phyloP scores from a whole-genome alignment of 1,139 yeast genomes.

The Blastobotrys serpentis region DNA sequence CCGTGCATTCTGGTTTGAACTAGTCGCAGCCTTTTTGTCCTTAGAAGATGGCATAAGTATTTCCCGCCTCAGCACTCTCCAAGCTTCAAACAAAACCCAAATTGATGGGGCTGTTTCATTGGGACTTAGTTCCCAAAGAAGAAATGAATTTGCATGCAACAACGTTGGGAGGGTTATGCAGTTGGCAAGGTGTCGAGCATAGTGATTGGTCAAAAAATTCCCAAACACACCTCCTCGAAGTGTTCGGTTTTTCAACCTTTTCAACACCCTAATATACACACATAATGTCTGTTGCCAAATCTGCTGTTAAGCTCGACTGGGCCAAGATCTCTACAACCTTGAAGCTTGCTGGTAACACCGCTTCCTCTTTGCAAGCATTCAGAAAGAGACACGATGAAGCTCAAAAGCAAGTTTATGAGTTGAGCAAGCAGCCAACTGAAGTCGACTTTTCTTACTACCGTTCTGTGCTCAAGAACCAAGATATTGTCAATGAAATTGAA shows the following conservation, averaged over 20 bases:
- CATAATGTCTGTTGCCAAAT: slow-evolving; percentile 33
- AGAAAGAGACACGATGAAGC: slow-evolving; percentile 99
- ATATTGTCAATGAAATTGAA: slow-evolving; percentile 80
- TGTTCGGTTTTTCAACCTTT: slow-evolving; percentile 4
- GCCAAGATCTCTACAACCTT: slow-evolving; percentile 82
- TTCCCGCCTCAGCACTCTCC: too few relatives aligned
- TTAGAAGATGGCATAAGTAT: slow-evolving; percentile 7
- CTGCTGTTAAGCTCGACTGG: slow-evolving; percentile 93
- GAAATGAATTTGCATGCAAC: too few relatives aligned
- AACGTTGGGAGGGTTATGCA: slow-evolving; percentile 10
- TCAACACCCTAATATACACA: slow-evolving; percentile 1
- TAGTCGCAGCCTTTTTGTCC: slow-evolving; percentile 9
- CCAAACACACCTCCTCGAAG: slow-evolving; percentile 22
- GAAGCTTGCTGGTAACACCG: slow-evolving; percentile 92
- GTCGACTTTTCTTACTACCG: slow-evolving; percentile 85
- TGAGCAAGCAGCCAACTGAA: slow-evolving; percentile 67
- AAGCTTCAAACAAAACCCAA: too few relatives aligned
- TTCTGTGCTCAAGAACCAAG: slow-evolving; percentile 73
- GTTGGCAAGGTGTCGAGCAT: slow-evolving; percentile 1
- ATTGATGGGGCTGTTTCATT: too few relatives aligned
- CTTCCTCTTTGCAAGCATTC: slow-evolving; percentile 82
- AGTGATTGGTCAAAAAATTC: slow-evolving; percentile 14
- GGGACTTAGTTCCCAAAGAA: too few relatives aligned
- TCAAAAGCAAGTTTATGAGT: slow-evolving; percentile 69
- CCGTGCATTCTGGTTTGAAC: slow-evolving; percentile 8